Conservation (phyloP, 148 eudicot species). For the Dysphania ambrosioides region DNA sequence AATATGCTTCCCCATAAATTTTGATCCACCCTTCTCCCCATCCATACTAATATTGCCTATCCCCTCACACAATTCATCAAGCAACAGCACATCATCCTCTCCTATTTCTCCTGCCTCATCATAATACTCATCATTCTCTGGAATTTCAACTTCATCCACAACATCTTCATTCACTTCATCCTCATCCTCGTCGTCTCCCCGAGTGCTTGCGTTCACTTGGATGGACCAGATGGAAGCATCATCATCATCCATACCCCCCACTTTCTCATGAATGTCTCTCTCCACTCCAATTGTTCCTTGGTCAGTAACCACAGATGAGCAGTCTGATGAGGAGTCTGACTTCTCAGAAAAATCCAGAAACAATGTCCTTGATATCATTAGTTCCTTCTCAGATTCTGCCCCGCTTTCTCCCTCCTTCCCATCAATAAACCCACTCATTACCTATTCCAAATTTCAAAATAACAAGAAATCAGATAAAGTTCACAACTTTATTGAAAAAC, state of each 20-base stretch:
- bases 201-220: constrained; percentile 68
- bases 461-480: constrained; percentile 10
- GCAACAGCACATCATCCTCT: constrained; percentile 18
- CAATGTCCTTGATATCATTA: constrained; percentile 55
- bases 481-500: no score
- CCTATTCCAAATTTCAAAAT: constrained; percentile 31
- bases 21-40: constrained; percentile 20
- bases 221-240: constrained; percentile 74
- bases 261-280: constrained; percentile 17
- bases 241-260: constrained; percentile 36
- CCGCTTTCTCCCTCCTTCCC: constrained; percentile 25
- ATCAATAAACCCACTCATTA: constrained; percentile 33
- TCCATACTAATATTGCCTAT: constrained; percentile 46
- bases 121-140: constrained; percentile 15
- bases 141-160: constrained; percentile 22
- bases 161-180: constrained; percentile 31
- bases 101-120: constrained; percentile 24
- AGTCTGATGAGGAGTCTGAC: constrained; percentile 45
- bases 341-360: constrained; percentile 70
- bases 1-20: constrained; percentile 48
- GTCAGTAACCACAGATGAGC: constrained; percentile 45
- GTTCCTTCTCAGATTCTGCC: constrained; percentile 38
- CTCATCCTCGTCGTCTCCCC: constrained; percentile 44
- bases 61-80: constrained; percentile 70
- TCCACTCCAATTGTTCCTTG: constrained; percentile 22